Percentiles rank a stretch among this genome's conserved stretches.
phyloP scores from a whole-genome alignment of 1,139 yeast genomes.

The Geotrichum aggregatum region DNA sequence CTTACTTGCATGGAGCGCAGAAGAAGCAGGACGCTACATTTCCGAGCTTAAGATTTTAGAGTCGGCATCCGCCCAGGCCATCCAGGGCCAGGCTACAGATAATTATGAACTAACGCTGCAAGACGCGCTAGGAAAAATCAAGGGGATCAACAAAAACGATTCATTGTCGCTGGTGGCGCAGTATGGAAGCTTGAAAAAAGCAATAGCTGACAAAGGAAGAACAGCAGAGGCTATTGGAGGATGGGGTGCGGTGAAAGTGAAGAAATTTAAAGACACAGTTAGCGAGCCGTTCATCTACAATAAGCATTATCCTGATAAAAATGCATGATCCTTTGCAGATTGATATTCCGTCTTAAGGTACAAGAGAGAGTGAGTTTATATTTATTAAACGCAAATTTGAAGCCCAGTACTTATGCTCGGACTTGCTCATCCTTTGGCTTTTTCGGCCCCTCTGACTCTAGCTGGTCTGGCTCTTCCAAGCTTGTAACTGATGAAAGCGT shows the following conservation, averaged over 20 bases:
- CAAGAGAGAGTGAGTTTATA: background rate
- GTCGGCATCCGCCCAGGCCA: conserved; percentile 23
- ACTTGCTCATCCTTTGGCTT: background rate
- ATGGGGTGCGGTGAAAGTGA: conserved; percentile 48
- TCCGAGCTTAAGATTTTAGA: conserved; percentile 22
- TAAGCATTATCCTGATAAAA: conserved; percentile 27
- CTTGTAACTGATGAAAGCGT: conserved; percentile 2
- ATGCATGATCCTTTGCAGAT: background rate
- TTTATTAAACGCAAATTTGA: background rate
- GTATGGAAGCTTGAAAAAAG: conserved; percentile 50
- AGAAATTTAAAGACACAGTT: conserved; percentile 45
- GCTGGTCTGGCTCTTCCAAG: background rate
- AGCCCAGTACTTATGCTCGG: background rate
- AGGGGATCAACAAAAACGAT: conserved; percentile 57
- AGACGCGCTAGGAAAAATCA: conserved; percentile 50
- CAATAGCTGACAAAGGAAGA: conserved; percentile 43
- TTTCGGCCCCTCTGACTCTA: no score
- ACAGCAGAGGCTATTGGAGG: conserved; percentile 45
- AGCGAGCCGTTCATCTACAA: conserved; percentile 53
- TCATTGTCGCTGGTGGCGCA: conserved; percentile 52
- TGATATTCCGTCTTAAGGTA: background rate
- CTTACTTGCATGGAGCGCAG: conserved; percentile 74
- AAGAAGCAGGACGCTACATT: conserved; percentile 81
- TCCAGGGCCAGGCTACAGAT: conserved; percentile 45
- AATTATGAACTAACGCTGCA: conserved; percentile 50